Percentiles rank a stretch among this genome's conserved stretches.
phyloP scores from a whole-genome alignment of 495 filamentous ascomycete genomes.

The Neurospora sp. region DNA sequence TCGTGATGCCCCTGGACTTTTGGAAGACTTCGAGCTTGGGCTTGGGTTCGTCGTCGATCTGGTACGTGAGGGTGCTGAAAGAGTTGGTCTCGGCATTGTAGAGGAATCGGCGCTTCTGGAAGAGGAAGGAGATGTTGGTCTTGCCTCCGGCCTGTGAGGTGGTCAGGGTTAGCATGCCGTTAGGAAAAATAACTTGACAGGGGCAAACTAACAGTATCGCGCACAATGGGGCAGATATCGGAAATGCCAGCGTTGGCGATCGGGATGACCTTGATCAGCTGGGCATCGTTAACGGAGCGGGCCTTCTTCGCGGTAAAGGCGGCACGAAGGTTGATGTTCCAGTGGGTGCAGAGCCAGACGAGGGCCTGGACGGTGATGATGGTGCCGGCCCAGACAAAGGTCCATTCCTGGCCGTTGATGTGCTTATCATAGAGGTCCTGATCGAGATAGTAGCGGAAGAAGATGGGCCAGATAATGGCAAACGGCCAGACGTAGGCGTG shows the following conservation, averaged over 20 bases:
- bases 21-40: conserved; percentile 70
- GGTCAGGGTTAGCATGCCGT: conserved; percentile 1
- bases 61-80: conserved; percentile 77
- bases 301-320: conserved; percentile 70
- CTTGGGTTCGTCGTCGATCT: conserved; percentile 74
- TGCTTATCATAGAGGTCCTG: conserved; percentile 77
- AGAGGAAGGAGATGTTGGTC: conserved; percentile 77
- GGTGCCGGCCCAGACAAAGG: conserved; percentile 80
- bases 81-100: conserved; percentile 56
- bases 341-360: conserved; percentile 91
- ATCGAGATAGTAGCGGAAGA: conserved; percentile 76
- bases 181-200: background rate
- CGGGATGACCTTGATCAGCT: conserved; percentile 88
- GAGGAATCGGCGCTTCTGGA: conserved; percentile 95
- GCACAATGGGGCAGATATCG: conserved; percentile 73
- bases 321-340: conserved; percentile 80
- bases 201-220: conserved; percentile 50
- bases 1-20: conserved; percentile 58
- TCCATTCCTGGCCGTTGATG: conserved; percentile 88
- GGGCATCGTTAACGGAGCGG: conserved; percentile 62
- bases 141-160: conserved; percentile 50
- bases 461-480: conserved; percentile 77
- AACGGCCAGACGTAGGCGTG: conserved; percentile 94
- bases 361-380: conserved; percentile 84
- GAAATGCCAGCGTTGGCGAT: conserved; percentile 78